A percentile compares a stretch with the other conserved stretches of the same genome.
Evolutionary conservation across 78 protist genomes (phyloP).

Genomic region (Dictyostelium firmibasis): DNA sequence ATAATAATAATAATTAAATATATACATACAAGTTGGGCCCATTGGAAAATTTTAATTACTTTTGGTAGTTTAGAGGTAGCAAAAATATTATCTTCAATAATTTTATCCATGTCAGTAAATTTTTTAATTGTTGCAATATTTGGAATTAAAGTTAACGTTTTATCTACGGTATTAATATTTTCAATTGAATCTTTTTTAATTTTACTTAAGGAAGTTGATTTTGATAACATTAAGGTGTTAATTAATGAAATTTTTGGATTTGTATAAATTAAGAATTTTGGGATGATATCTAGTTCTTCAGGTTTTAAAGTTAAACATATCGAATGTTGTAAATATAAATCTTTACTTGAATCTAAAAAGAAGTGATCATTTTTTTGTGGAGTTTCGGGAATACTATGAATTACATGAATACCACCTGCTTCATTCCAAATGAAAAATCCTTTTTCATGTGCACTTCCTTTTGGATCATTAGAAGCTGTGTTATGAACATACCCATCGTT

Average conservation of each 20-base stretch:
- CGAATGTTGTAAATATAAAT: neutral
- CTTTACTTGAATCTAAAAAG: neutral
- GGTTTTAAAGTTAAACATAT: neutral
- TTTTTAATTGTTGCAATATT: too few relatives aligned
- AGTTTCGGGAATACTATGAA: neutral
- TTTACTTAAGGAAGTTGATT: neutral
- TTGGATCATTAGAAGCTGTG: too few relatives aligned
- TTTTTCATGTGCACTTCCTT: neutral
- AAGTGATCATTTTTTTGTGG: neutral
- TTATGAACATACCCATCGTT: too few relatives aligned
- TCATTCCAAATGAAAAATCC: neutral
- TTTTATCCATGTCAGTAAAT: neutral
- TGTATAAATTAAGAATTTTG: neutral
- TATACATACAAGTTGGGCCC: neutral
- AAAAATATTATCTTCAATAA: too few relatives aligned
- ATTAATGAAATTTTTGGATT: neutral
- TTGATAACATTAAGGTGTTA: too few relatives aligned
- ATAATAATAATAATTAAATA: too few relatives aligned
- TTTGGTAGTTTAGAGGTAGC: neutral
- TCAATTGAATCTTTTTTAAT: too few relatives aligned
- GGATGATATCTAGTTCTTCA: neutral
- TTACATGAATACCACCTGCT: neutral
- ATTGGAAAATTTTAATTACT: neutral
- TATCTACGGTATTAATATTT: neutral
- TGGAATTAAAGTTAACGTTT: too few relatives aligned